Percentiles rank a stretch among this genome's conserved stretches.
Conservation (phyloP, 495 filamentous ascomycete species). For the Bryoglossum gracile region DNA sequence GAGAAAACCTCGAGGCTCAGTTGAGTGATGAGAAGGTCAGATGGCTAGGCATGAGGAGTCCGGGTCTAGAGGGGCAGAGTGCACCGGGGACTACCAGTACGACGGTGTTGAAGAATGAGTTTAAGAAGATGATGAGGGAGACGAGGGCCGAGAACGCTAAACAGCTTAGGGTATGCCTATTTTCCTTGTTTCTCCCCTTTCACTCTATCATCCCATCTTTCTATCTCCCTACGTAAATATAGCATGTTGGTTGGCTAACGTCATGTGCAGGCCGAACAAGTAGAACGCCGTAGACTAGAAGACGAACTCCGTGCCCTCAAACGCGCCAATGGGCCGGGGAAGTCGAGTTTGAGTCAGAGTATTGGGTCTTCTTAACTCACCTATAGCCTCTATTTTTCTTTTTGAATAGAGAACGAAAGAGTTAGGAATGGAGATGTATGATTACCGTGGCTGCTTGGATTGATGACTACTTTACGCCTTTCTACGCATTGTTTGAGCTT, state of each 20-base stretch:
- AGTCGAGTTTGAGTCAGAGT: slow-evolving; percentile 43
- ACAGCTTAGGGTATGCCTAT: slow-evolving; percentile 54
- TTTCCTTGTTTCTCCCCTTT: slow-evolving; percentile 2
- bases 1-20: slow-evolving; percentile 58
- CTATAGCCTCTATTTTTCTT: not conserved
- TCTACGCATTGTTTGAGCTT: too few species aligned
- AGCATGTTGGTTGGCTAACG: too few species aligned
- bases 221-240: too few species aligned
- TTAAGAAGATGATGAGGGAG: slow-evolving; percentile 88
- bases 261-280: slow-evolving; percentile 55
- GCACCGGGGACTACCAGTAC: slow-evolving; percentile 50
- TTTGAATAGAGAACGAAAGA: too few species aligned
- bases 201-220: not conserved
- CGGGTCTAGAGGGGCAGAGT: slow-evolving; percentile 36
- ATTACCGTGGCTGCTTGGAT: too few species aligned
- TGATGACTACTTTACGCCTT: too few species aligned
- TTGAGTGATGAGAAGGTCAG: slow-evolving; percentile 65
- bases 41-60: slow-evolving; percentile 54
- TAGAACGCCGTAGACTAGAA: slow-evolving; percentile 61
- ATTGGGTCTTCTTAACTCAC: slow-evolving; percentile 22
- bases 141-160: slow-evolving; percentile 64
- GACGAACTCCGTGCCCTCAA: slow-evolving; percentile 28
- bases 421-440: too few species aligned
- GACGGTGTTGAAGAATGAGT: slow-evolving; percentile 70
- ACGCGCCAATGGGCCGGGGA: slow-evolving; percentile 33